Evolutionary conservation across 352 stramenopile species (phyloP).

Genomic region (Phytophthora litchii): DNA sequence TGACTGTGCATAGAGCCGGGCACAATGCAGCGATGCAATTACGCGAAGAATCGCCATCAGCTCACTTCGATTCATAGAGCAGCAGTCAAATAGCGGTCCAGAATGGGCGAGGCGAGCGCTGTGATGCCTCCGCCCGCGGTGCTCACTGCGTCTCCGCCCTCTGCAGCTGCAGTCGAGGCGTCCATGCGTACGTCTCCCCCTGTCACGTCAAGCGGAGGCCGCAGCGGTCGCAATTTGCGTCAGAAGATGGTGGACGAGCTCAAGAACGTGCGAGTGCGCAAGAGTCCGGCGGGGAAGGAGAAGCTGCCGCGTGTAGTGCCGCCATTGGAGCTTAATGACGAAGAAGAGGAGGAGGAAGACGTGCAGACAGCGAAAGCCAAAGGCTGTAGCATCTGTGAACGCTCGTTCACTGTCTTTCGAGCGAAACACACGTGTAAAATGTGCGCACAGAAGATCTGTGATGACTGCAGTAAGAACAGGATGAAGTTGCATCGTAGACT

Average conservation of each 20-base stretch:
- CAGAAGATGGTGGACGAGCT: slow-evolving; percentile 74
- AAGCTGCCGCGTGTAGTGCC: slow-evolving; percentile 6
- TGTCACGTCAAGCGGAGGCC: slow-evolving; percentile 7
- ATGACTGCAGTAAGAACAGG: slow-evolving; percentile 85
- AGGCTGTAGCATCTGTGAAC: slow-evolving; percentile 67
- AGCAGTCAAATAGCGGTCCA: slow-evolving; percentile 3
- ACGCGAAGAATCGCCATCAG: slow-evolving; percentile 5
- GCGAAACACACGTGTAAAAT: slow-evolving; percentile 85
- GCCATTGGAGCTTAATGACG: slow-evolving; percentile 44
- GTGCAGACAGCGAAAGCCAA: slow-evolving; percentile 30
- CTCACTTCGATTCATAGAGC: neutral
- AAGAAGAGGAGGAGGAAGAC: slow-evolving; percentile 33
- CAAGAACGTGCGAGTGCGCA: slow-evolving; percentile 59
- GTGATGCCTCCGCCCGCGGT: slow-evolving; percentile 6
- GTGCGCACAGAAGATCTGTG: slow-evolving; percentile 73
- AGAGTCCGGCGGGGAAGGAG: slow-evolving; percentile 29
- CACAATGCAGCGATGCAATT: slow-evolving; percentile 14
- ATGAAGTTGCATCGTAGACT: slow-evolving; percentile 73
- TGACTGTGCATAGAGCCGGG: slow-evolving; percentile 20
- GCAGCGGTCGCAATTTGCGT: slow-evolving; percentile 46
- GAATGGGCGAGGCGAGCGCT: slow-evolving; percentile 40
- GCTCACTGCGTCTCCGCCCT: slow-evolving; percentile 4
- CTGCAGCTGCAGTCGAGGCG: neutral
- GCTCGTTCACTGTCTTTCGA: slow-evolving; percentile 79
- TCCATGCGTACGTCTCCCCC: slow-evolving; percentile 4